Percentiles rank a stretch among this genome's conserved stretches.
These are phyloP conservation scores for Scleroderma bovista DNA, from an alignment of 768 basidiomycete species.

Conservation along the genomic window DNA sequence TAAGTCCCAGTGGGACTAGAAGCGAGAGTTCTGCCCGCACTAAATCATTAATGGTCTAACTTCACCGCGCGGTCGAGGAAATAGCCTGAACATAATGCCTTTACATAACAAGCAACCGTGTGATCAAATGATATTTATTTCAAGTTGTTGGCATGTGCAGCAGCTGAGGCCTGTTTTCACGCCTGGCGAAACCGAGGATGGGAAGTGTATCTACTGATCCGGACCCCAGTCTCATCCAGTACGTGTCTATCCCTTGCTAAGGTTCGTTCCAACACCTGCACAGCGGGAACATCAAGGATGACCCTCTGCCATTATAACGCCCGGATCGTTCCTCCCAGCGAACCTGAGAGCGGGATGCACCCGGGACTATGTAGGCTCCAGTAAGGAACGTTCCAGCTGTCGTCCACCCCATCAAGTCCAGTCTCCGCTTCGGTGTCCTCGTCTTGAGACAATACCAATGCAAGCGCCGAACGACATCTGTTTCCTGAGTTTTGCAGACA, in stretches of 20 bases:
- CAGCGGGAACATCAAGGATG: constrained; percentile 75
- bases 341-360: constrained; percentile 52
- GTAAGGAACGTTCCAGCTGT: constrained; percentile 69
- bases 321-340: constrained; percentile 66
- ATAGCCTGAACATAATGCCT: no score
- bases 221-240: not conserved
- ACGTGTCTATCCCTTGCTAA: no score
- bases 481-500: constrained; percentile 79
- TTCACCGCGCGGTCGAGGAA: no score
- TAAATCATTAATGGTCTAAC: no score
- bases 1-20: no score
- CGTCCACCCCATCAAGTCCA: constrained; percentile 61
- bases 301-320: constrained; percentile 80
- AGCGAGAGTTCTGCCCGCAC: no score
- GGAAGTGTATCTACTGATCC: not conserved
- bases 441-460: constrained; percentile 75
- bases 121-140: no score
- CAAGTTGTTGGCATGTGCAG: no score
- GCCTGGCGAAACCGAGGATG: not conserved
- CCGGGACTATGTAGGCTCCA: constrained; percentile 48
- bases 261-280: constrained; percentile 77
- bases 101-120: no score
- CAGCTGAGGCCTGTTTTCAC: no score
- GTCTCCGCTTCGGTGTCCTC: constrained; percentile 53
- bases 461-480: constrained; percentile 62